A percentile compares a stretch with the other conserved stretches of the same genome.
Conservation (phyloP, 148 eudicot genomes). For the Mesembryanthemum crystallinum region DNA sequence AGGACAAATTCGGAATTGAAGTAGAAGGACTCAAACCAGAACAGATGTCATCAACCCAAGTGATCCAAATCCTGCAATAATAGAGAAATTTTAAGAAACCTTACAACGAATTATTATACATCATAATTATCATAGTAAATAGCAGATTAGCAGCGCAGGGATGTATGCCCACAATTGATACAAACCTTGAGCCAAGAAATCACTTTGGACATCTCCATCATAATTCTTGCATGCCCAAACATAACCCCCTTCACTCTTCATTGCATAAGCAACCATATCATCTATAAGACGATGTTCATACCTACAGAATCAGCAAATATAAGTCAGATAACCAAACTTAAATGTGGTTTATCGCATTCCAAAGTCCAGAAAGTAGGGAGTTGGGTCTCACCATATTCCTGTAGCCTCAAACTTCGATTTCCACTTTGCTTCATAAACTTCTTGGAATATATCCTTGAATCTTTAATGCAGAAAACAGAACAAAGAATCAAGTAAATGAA, state of each 20-base stretch:
- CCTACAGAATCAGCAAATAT: conserved; percentile 40
- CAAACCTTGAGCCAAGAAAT: conserved; percentile 89
- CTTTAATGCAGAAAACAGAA: conserved; percentile 31
- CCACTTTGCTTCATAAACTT: conserved; percentile 84
- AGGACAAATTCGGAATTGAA: not conserved
- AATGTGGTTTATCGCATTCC: not conserved
- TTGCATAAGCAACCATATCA: conserved; percentile 97
- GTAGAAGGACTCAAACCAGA: conserved; percentile 42
- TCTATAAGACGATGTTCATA: conserved; percentile 97
- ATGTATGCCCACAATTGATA: not conserved
- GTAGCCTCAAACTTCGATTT: conserved; percentile 69
- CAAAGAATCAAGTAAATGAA: not conserved
- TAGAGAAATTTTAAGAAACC: not conserved
- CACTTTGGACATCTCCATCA: conserved; percentile 98
- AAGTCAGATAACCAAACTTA: not conserved
- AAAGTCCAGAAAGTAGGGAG: not conserved
- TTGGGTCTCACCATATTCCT: conserved; percentile 65
- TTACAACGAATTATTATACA: not conserved
- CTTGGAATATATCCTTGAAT: conserved; percentile 92
- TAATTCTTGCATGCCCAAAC: conserved; percentile 99
- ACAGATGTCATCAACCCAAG: conserved; percentile 93
- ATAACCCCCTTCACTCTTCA: conserved; percentile 94
- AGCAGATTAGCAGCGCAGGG: not conserved
- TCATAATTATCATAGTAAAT: not conserved
- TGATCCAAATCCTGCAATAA: conserved; percentile 73